Evolutionary conservation across 169 alveolate species (phyloP).

Genomic region (Plasmodium ovale): DNA sequence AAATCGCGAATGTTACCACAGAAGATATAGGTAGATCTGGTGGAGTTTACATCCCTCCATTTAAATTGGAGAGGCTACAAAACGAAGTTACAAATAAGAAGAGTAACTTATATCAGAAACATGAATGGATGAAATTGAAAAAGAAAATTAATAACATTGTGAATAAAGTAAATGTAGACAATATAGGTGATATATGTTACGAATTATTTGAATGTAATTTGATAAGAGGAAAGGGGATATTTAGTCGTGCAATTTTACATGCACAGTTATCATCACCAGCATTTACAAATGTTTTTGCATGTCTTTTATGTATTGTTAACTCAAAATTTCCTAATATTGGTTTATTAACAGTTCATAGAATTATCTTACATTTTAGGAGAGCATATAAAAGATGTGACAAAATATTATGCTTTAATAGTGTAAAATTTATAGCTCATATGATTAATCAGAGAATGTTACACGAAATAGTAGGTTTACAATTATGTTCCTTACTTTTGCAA

Average conservation of each 20-base stretch:
- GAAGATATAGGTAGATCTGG: slow-evolving; percentile 90
- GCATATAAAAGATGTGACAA: slow-evolving; percentile 95
- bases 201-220: slow-evolving; percentile 98
- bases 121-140: slow-evolving; percentile 97
- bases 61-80: slow-evolving; percentile 94
- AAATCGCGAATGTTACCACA: slow-evolving; percentile 75
- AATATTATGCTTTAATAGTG: slow-evolving; percentile 94
- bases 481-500: slow-evolving; percentile 94
- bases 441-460: slow-evolving; percentile 92
- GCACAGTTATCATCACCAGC: slow-evolving; percentile 99
- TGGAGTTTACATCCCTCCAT: slow-evolving; percentile 98
- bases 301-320: slow-evolving; percentile 96
- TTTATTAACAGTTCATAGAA: slow-evolving; percentile 93
- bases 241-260: slow-evolving; percentile 95
- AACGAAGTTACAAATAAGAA: slow-evolving; percentile 91
- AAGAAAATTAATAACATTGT: slow-evolving; percentile 96
- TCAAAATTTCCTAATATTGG: slow-evolving; percentile 99
- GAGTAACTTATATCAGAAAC: slow-evolving; percentile 94
- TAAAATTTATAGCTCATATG: slow-evolving; percentile 97
- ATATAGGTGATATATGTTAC: slow-evolving; percentile 86
- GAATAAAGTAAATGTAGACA: slow-evolving; percentile 95
- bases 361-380: slow-evolving; percentile 93
- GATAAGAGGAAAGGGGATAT: slow-evolving; percentile 98
- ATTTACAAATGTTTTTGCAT: slow-evolving; percentile 96
- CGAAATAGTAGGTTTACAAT: slow-evolving; percentile 95